These are phyloP conservation scores for Pseudogymnoascus sp. DNA, from an alignment of 2,329 filamentous ascomycete species.

Conservation along the genomic window DNA sequence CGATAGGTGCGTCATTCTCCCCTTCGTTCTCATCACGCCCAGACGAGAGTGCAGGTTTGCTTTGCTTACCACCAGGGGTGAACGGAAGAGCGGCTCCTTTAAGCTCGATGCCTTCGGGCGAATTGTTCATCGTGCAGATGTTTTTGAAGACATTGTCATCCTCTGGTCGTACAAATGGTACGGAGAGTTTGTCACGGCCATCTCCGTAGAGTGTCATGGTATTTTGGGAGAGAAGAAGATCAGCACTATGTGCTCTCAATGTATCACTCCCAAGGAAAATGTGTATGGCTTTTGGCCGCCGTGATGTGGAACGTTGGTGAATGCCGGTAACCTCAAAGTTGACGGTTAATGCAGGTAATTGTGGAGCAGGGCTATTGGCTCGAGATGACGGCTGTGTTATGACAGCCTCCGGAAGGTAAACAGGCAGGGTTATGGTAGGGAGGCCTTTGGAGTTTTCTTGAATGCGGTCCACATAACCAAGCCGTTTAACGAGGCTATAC, in stretches of 20 bases:
- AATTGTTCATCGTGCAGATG: conserved; percentile 56
- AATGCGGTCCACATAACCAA: conserved; percentile 62
- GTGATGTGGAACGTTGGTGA: conserved; percentile 42
- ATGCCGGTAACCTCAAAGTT: conserved; percentile 66
- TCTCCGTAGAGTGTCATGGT: conserved; percentile 80
- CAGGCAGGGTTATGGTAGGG: conserved; percentile 65
- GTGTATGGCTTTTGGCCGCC: conserved; percentile 60
- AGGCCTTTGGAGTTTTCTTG: conserved; percentile 58
- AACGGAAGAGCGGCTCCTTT: conserved; percentile 36
- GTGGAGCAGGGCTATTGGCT: conserved; percentile 63
- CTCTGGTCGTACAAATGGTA: conserved; percentile 89
- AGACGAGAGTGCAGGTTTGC: not conserved
- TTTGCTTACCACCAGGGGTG: conserved; percentile 22
- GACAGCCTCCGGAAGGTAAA: conserved; percentile 88
- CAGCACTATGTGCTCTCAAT: conserved; percentile 76
- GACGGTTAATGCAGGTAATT: conserved; percentile 73
- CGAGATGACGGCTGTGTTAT: conserved; percentile 68
- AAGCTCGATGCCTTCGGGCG: conserved; percentile 49
- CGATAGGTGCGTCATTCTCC: not conserved
- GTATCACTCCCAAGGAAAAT: conserved; percentile 88
- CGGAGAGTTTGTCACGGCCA: conserved; percentile 76
- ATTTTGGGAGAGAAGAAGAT: conserved; percentile 87
- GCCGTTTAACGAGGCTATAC: conserved; percentile 62
- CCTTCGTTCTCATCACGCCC: not conserved
- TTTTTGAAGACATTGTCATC: conserved; percentile 74